These are phyloP conservation scores for Piedraia hortae DNA, from an alignment of 2,329 filamentous ascomycete genomes.

Conservation along the genomic window DNA sequence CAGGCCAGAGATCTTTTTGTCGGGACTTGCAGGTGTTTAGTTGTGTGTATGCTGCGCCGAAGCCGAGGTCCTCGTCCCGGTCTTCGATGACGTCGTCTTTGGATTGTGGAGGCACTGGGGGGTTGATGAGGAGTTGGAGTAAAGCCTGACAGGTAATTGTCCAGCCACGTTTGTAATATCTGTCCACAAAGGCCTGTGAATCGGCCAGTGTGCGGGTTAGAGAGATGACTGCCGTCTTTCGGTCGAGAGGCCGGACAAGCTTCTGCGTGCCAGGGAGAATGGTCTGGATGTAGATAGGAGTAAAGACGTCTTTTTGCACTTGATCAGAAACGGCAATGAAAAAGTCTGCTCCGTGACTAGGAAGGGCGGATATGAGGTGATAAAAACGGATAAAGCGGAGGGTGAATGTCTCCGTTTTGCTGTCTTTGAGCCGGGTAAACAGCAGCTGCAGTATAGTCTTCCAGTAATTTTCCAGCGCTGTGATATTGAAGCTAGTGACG, in stretches of 20 bases:
- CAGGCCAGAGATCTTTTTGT: conserved; percentile 55
- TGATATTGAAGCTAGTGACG: conserved; percentile 43
- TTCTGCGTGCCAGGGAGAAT: conserved; percentile 77
- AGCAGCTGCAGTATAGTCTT: conserved; percentile 54
- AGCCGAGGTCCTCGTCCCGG: conserved; percentile 75
- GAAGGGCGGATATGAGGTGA: conserved; percentile 59
- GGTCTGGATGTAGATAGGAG: conserved; percentile 58
- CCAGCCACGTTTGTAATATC: conserved; percentile 56
- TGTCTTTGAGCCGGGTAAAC: conserved; percentile 43
- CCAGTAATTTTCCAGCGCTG: conserved; percentile 51
- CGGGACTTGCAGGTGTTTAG: conserved; percentile 68
- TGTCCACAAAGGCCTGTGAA: conserved; percentile 54
- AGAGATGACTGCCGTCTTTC: conserved; percentile 79
- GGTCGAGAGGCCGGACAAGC: conserved; percentile 61
- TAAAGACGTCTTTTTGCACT: conserved; percentile 53
- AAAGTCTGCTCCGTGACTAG: conserved; percentile 48
- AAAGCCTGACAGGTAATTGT: conserved; percentile 68
- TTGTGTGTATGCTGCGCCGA: conserved; percentile 80
- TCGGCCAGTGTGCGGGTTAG: conserved; percentile 79
- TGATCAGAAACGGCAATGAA: conserved; percentile 65
- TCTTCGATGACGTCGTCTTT: conserved; percentile 58
- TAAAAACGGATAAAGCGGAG: conserved; percentile 81
- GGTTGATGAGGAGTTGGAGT: conserved; percentile 68
- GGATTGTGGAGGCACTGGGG: conserved; percentile 38
- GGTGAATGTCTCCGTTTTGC: conserved; percentile 59